Conservation (phyloP, 2,329 filamentous ascomycete genomes). For the Fusarium hainanense region DNA sequence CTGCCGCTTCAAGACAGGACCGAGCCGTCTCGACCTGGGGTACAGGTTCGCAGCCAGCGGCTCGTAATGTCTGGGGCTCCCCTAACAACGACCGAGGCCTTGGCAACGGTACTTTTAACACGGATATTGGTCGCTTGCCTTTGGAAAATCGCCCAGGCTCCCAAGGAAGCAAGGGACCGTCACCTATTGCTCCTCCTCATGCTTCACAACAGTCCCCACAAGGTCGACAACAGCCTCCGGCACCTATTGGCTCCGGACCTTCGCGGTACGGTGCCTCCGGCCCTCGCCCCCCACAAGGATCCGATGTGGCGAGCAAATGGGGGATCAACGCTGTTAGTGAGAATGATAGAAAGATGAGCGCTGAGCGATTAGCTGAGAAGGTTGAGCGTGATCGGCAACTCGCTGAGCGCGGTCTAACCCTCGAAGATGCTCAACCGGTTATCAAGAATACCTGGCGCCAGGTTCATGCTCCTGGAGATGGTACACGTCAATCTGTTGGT, state of each 20-base stretch:
- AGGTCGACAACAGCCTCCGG: slow-evolving; percentile 46
- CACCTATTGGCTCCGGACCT: slow-evolving; percentile 49
- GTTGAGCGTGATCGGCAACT: slow-evolving; percentile 58
- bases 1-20: slow-evolving; percentile 56
- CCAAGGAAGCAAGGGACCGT: slow-evolving; percentile 55
- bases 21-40: slow-evolving; percentile 63
- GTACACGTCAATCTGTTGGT: slow-evolving; percentile 47
- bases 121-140: slow-evolving; percentile 63
- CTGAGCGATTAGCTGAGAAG: slow-evolving; percentile 53
- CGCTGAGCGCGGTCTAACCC: slow-evolving; percentile 57
- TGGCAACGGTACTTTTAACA: slow-evolving; percentile 81
- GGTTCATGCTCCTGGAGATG: slow-evolving; percentile 53
- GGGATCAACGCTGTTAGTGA: slow-evolving; percentile 56
- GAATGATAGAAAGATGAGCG: slow-evolving; percentile 59
- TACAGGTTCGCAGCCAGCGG: slow-evolving; percentile 55
- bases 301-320: slow-evolving; percentile 55
- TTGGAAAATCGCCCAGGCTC: slow-evolving; percentile 52
- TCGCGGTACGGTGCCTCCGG: slow-evolving; percentile 46
- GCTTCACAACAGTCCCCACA: slow-evolving; percentile 43
- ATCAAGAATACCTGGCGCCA: slow-evolving; percentile 68
- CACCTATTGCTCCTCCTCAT: slow-evolving; percentile 58
- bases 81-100: slow-evolving; percentile 77
- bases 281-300: slow-evolving; percentile 46
- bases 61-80: slow-evolving; percentile 78
- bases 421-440: slow-evolving; percentile 58